phyloP scores from a whole-genome alignment of 306 rosid species.

The Sicyos edulis region DNA sequence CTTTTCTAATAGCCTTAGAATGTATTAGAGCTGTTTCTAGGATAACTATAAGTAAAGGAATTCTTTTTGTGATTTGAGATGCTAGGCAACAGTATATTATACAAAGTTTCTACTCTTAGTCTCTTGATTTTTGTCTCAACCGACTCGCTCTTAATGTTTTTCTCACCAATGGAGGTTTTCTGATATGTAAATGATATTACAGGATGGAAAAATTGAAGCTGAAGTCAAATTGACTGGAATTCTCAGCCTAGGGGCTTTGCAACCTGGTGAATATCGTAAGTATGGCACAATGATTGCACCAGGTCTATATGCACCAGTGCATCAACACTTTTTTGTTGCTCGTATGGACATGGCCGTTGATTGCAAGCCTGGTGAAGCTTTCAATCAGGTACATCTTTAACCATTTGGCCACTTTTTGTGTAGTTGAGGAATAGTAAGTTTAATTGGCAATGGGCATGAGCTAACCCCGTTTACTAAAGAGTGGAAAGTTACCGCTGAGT shows the following conservation, averaged over 20 bases:
- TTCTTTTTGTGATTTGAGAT: too few relatives aligned
- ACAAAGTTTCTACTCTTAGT: background rate
- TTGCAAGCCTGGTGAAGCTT: conserved; percentile 87
- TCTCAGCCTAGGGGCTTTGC: conserved; percentile 83
- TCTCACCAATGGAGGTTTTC: conserved; percentile 13
- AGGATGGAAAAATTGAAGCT: conserved; percentile 92
- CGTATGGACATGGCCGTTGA: conserved; percentile 97
- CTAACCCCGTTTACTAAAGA: background rate
- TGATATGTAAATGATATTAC: conserved; percentile 28
- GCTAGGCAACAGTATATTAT: background rate
- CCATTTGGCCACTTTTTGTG: background rate
- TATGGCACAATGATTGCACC: conserved; percentile 91
- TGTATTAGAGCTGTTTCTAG: too few relatives aligned
- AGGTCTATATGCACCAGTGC: conserved; percentile 76
- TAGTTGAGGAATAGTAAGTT: background rate
- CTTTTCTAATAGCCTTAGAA: too few relatives aligned
- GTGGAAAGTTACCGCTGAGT: background rate
- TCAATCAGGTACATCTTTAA: conserved; percentile 54
- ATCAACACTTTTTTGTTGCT: conserved; percentile 83
- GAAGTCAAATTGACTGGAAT: conserved; percentile 82
- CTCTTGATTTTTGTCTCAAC: background rate
- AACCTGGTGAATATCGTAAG: conserved; percentile 77
- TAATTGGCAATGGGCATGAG: conserved; percentile 8
- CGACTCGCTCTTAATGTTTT: background rate
- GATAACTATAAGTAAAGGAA: too few relatives aligned